These are phyloP conservation scores for Halteria grandinella DNA, from an alignment of 73 alveolate species.

Conservation along the genomic window DNA sequence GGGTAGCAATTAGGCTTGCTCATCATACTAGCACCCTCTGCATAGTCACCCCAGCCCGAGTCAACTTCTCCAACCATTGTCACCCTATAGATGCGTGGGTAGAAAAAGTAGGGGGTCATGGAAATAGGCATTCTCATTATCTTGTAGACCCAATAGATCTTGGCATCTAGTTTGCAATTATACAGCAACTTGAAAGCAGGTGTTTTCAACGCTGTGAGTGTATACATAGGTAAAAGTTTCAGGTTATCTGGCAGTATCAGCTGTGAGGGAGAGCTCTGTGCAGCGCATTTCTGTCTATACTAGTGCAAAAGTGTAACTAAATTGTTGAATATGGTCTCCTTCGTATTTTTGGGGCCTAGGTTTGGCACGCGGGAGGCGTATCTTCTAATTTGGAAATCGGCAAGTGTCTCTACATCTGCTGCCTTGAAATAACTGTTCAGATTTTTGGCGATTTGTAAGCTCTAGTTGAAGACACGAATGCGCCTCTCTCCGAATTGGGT, in stretches of 20 bases:
- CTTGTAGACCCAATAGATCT: slow-evolving; percentile 53
- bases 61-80: slow-evolving; percentile 46
- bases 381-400: slow-evolving; percentile 44
- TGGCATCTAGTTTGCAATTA: slow-evolving; percentile 68
- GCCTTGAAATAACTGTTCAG: slow-evolving; percentile 63
- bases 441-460: slow-evolving; percentile 55
- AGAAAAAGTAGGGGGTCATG: slow-evolving; percentile 55
- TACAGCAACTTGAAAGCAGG: slow-evolving; percentile 49
- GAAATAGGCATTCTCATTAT: slow-evolving; percentile 62
- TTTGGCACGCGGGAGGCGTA: slow-evolving; percentile 41
- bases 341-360: slow-evolving; percentile 48
- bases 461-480: slow-evolving; percentile 73
- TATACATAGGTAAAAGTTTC: slow-evolving; percentile 62
- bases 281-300: slow-evolving; percentile 70
- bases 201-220: slow-evolving; percentile 57
- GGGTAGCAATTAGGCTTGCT: slow-evolving; percentile 69
- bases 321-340: slow-evolving; percentile 56
- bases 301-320: slow-evolving; percentile 61
- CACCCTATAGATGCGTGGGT: slow-evolving; percentile 74
- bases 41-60: slow-evolving; percentile 37
- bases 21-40: slow-evolving; percentile 54
- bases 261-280: slow-evolving; percentile 68
- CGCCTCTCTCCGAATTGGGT: slow-evolving; percentile 68
- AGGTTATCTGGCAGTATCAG: slow-evolving; percentile 74
- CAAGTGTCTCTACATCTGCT: slow-evolving; percentile 73